Percentiles rank a stretch among this genome's conserved stretches.
Evolutionary conservation across 768 basidiomycete genomes (phyloP).

Genomic region (Boletus sp.): DNA sequence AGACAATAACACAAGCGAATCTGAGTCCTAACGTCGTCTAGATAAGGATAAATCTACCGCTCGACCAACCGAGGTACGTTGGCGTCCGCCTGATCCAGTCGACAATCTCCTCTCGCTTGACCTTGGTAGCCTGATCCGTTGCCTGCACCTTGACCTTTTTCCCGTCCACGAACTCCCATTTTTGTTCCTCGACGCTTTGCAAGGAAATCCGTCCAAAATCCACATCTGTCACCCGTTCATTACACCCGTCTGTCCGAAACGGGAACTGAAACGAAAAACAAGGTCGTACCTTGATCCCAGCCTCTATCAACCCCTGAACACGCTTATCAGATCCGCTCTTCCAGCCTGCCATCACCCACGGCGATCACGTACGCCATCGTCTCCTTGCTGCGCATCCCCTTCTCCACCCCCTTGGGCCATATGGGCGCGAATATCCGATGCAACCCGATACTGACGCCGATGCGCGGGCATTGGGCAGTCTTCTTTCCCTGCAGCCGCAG

Average conservation of each 20-base stretch:
- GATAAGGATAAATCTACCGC: constrained; percentile 31
- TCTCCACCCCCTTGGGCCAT: constrained; percentile 82
- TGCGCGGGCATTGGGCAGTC: constrained; percentile 70
- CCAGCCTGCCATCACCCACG: constrained; percentile 83
- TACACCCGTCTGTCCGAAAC: constrained; percentile 2
- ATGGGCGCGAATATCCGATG: constrained; percentile 91
- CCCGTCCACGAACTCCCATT: constrained; percentile 72
- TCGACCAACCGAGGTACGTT: constrained; percentile 33
- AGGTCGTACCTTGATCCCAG: constrained; percentile 78
- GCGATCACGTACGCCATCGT: constrained; percentile 94
- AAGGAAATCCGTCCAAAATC: constrained; percentile 78
- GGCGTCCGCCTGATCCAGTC: constrained; percentile 54
- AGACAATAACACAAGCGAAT: not conserved
- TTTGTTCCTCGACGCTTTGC: constrained; percentile 94
- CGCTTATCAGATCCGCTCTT: constrained; percentile 82
- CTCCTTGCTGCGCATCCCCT: constrained; percentile 79
- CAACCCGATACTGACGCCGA: constrained; percentile 92
- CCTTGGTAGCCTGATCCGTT: constrained; percentile 62
- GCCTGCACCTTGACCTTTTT: constrained; percentile 63
- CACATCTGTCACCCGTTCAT: not conserved
- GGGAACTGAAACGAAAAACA: not conserved
- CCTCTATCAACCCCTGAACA: constrained; percentile 78
- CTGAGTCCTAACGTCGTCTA: constrained; percentile 5
- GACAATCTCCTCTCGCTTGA: constrained; percentile 60
- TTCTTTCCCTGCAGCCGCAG: constrained; percentile 78